These are phyloP conservation scores for Dactylellina leptospora DNA, from an alignment of 2,329 filamentous ascomycete species.

Conservation along the genomic window DNA sequence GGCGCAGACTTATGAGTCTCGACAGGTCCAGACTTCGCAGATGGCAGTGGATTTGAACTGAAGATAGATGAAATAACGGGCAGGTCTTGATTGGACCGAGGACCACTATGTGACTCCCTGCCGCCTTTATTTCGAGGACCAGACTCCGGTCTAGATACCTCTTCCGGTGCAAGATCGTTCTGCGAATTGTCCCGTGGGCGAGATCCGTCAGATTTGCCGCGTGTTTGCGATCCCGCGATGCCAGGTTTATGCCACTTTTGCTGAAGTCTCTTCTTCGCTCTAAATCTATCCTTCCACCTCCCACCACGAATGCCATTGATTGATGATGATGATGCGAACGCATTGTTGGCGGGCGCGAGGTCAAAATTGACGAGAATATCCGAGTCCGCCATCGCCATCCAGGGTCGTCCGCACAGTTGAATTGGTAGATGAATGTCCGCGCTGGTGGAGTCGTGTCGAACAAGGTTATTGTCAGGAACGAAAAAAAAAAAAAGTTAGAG, in stretches of 20 bases:
- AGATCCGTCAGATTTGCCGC: constrained; percentile 34
- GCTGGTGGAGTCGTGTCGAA: too few species aligned
- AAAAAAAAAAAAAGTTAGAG: too few species aligned
- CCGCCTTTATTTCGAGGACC: constrained; percentile 62
- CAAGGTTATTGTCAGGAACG: too few species aligned
- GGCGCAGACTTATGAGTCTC: constrained; percentile 66
- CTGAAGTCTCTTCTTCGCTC: constrained; percentile 75
- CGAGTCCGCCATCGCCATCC: constrained; percentile 91
- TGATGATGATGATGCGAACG: constrained; percentile 70
- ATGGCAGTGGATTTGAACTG: constrained; percentile 82
- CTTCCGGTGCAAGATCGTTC: constrained; percentile 41
- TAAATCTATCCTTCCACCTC: constrained; percentile 88
- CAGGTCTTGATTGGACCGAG: constrained; percentile 56
- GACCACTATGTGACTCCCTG: constrained; percentile 54
- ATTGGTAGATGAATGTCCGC: too few species aligned
- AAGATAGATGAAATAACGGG: constrained; percentile 85
- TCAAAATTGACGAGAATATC: constrained; percentile 94
- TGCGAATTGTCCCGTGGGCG: constrained; percentile 29
- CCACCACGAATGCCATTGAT: constrained; percentile 76
- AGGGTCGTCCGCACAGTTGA: too few species aligned
- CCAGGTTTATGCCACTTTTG: constrained; percentile 64
- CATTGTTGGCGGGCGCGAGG: constrained; percentile 70
- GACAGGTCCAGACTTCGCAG: constrained; percentile 62
- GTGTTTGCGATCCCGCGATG: constrained; percentile 56
- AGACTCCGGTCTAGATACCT: constrained; percentile 19